phyloP scores from a whole-genome alignment of 805 yeast genomes.

The Zygoascus bituminiphila region DNA sequence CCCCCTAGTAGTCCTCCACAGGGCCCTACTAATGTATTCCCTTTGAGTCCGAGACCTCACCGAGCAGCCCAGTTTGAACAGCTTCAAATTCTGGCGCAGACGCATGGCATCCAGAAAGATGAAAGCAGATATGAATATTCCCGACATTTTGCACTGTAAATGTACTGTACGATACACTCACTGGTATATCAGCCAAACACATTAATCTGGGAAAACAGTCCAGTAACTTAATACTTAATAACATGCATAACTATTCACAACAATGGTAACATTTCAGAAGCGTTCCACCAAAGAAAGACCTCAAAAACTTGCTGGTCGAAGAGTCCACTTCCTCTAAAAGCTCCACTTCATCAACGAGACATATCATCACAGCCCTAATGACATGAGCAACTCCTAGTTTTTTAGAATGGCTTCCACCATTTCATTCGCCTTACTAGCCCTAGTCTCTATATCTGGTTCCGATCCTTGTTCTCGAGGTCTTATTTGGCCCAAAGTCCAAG shows the following conservation, averaged over 20 bases:
- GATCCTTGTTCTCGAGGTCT: slow-evolving; percentile 15
- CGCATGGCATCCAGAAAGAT: background rate
- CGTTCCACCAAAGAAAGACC: no score
- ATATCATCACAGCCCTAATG: background rate
- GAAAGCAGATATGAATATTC: background rate
- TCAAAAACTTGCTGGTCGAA: no score
- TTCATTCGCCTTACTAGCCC: background rate
- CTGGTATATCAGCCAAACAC: no score
- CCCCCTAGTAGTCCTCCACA: background rate
- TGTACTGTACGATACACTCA: no score
- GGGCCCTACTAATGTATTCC: background rate
- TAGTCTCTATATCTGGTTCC: background rate
- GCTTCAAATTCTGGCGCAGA: background rate
- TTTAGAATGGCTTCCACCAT: slow-evolving; percentile 7
- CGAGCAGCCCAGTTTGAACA: background rate
- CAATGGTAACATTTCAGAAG: no score
- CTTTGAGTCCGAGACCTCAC: background rate
- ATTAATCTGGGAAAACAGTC: no score
- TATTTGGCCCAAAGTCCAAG: slow-evolving; percentile 36
- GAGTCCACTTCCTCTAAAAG: no score
- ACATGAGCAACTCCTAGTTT: background rate
- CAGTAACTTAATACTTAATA: no score
- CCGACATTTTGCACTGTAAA: background rate
- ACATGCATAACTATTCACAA: no score
- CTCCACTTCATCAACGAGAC: background rate